Conservation (phyloP, 176 grass and related monocot genomes). For the Secale cereale region DNA sequence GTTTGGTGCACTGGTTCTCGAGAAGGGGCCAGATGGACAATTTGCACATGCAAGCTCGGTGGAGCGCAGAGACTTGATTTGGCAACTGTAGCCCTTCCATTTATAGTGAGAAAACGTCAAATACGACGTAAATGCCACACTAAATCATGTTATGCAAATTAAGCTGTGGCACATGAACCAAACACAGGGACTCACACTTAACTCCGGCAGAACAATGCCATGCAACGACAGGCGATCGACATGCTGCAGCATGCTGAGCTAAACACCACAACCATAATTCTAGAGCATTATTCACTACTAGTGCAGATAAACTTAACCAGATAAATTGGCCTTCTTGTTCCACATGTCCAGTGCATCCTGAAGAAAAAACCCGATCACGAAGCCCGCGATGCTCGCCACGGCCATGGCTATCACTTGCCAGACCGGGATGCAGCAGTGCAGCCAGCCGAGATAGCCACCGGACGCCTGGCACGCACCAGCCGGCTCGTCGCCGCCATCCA, state of each 20-base stretch:
- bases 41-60: no score
- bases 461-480: background rate
- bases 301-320: background rate
- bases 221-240: no score
- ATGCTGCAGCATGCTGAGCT: background rate
- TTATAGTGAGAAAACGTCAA: no score
- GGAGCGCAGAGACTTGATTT: no score
- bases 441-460: background rate
- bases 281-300: background rate
- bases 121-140: no score
- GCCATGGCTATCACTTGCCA: background rate
- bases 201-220: no score
- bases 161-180: no score
- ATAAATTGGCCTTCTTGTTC: background rate
- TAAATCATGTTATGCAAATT: no score
- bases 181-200: no score
- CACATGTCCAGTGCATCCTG: background rate
- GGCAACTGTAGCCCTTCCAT: no score
- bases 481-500: background rate
- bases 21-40: no score
- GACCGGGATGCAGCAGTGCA: background rate
- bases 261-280: background rate
- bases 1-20: no score
- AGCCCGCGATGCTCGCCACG: background rate
- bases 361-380: background rate